Percentiles rank a stretch among this genome's conserved stretches.
Evolutionary conservation across 129 eudicot genomes (phyloP).

Genomic region (Helianthus tuberosus): DNA sequence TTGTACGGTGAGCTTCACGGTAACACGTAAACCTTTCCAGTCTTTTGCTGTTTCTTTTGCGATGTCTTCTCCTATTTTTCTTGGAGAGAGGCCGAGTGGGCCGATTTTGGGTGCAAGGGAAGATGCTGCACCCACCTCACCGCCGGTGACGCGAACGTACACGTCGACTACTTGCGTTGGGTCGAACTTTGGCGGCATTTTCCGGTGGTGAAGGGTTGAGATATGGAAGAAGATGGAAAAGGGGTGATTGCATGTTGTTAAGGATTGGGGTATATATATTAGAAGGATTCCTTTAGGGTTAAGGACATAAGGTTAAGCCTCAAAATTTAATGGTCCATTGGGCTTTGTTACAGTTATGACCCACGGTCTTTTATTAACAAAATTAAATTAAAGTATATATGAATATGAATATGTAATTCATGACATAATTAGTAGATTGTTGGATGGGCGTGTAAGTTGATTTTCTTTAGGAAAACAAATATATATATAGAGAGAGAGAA

Average conservation of each 20-base stretch:
- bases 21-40: conserved; percentile 84
- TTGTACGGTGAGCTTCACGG: conserved; percentile 76
- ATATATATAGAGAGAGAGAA: too few relatives aligned
- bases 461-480: too few relatives aligned
- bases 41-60: conserved; percentile 79
- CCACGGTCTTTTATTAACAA: too few relatives aligned
- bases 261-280: background rate
- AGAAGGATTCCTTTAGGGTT: background rate
- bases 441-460: too few relatives aligned
- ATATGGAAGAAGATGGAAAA: background rate
- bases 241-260: background rate
- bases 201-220: conserved; percentile 15
- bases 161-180: conserved; percentile 71
- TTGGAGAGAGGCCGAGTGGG: conserved; percentile 76
- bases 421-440: too few relatives aligned
- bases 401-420: too few relatives aligned
- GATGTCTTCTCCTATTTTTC: conserved; percentile 73
- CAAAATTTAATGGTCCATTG: background rate
- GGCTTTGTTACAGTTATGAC: background rate
- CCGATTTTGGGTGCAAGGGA: conserved; percentile 82
- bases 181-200: conserved; percentile 85
- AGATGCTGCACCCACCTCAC: conserved; percentile 75
- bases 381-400: too few relatives aligned
- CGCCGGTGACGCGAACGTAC: conserved; percentile 73
- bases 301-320: background rate